Conservation (phyloP, 2,329 filamentous ascomycete genomes). For the Diaporthe vaccinii region DNA sequence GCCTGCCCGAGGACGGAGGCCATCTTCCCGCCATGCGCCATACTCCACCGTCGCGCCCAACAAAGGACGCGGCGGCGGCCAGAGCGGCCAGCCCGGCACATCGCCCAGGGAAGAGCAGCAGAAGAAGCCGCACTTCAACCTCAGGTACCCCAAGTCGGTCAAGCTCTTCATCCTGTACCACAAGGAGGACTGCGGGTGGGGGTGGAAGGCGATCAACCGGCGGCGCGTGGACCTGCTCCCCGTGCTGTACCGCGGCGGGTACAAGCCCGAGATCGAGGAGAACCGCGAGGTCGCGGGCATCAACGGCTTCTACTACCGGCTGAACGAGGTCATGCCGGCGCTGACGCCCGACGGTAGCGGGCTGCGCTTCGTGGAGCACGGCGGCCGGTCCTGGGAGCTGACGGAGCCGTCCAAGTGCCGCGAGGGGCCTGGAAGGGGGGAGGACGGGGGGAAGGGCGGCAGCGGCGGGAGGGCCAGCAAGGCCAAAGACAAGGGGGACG, state of each 20-base stretch:
- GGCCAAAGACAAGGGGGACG: neutral
- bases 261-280: conserved; percentile 40
- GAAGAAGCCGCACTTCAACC: conserved; percentile 41
- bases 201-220: conserved; percentile 37
- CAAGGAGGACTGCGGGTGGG: conserved; percentile 39
- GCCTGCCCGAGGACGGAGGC: conserved; percentile 26
- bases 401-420: conserved; percentile 37
- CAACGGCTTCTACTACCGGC: conserved; percentile 40
- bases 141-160: conserved; percentile 38
- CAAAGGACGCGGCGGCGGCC: neutral
- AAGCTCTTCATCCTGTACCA: conserved; percentile 41
- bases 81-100: neutral
- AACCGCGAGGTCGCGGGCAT: conserved; percentile 38
- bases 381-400: conserved; percentile 39
- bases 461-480: neutral
- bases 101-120: neutral
- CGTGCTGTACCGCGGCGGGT: conserved; percentile 33
- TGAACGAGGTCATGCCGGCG: conserved; percentile 43
- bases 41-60: conserved; percentile 3
- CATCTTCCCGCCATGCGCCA: conserved; percentile 17
- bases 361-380: conserved; percentile 34
- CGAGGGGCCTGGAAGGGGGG: neutral
- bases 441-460: neutral
- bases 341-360: conserved; percentile 40
- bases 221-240: conserved; percentile 39